Evolutionary conservation across 2,329 filamentous ascomycete genomes (phyloP), one percentile per base, ranked within the genome.

Genomic region (Triangularia verruculosa): DNA sequence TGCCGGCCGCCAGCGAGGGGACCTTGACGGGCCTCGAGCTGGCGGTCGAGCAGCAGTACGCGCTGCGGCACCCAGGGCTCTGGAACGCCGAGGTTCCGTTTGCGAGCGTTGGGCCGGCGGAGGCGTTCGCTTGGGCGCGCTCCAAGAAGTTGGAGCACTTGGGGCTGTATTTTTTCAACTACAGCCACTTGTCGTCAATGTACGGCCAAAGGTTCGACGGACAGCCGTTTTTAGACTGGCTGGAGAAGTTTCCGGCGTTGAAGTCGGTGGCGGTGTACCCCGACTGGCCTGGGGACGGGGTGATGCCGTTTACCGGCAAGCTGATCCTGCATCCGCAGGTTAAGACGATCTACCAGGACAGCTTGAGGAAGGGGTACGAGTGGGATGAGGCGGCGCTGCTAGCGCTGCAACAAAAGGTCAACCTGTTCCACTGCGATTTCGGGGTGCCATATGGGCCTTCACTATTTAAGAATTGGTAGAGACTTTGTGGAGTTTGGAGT

Each of bases 101-200:
- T n/a, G 22, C 15, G n/a, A 27, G 34, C 20, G 20, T 52, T 8
- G 57, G 39, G 2, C 69, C 61, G 1, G 59, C 53, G 22, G 32
- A 32, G 17, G 67, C 69, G 20, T 63, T 61, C 4, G 20, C 22
- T 15, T 70, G 68, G 51, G 55, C 65, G 15, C 7, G 17, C 8
- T 64, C 62, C 2, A 61, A 66, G 2, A 65, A 51, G 52, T 32
- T 72, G 9, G 61, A 63, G 58, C 68, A 66, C 22, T 55, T 72
- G 9, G 70, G 68, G 1, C 59, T 72, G 4, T 57, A 61, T 63
- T 22, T 66, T 61, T 71, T 72, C 63, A 70, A 70, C 62, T 71
- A 43, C 13, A 4, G 3, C 20, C 4, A 9, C 15, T 51, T 30
- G 17, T 2, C 34, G 12, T 43, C 25, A 2, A 39, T 13, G 11